Base-by-base conservation (phyloP, 208 protist species). In the Kentomonas sorsogonicus region DNA sequence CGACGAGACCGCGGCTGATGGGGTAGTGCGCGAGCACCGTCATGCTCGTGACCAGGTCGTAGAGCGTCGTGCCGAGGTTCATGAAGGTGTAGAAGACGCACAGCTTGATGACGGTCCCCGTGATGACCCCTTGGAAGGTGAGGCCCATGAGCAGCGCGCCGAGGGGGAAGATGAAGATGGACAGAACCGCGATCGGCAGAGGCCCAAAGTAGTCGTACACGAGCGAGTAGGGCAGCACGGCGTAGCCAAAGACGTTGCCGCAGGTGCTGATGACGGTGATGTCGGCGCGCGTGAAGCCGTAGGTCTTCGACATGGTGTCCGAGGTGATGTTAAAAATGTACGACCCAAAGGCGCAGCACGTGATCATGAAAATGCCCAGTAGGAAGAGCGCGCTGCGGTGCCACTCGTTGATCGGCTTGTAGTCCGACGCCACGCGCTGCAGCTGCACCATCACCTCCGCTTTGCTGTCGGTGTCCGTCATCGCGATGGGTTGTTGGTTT, bases 321-420 rank as follows among this genome's bases (percentile, higher is more conserved):
- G n/a, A n/a, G n/a, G n/a, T n/a, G 18, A 86, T 53, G 27, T 72
- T 86, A 54, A 72, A 86, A 47, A 72, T 66, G 65, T 82, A 84
- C 20, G 53, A 40, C 16, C 31, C 33, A 52, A 77, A 72, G 22
- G 70, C 66, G 1, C 53, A 40, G 45, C 53, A 54, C 7, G 67
- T 66, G 34, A 54, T 60, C 18, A 54, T 34, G 18, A 72, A 64
- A 3, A 41, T 45, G 18, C 50, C 66, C 13, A 66, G 26, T 4
- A 44, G 20, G 13, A 75, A 41, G 18, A 75, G 34, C 1, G 58
- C 63, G 47, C 69, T 70, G 6, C 69, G 63, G 7, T 38, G 29
- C 11, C n/a, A 41, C 34, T 54, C 50, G n/a, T 40, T 54, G 27
- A 54, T n/a, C n/a, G n/a, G n/a, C n/a, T n/a, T n/a, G n/a, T n/a